These are phyloP conservation scores for Cladosporium halotolerans DNA, from an alignment of 2,329 filamentous ascomycete genomes.

Conservation along the genomic window DNA sequence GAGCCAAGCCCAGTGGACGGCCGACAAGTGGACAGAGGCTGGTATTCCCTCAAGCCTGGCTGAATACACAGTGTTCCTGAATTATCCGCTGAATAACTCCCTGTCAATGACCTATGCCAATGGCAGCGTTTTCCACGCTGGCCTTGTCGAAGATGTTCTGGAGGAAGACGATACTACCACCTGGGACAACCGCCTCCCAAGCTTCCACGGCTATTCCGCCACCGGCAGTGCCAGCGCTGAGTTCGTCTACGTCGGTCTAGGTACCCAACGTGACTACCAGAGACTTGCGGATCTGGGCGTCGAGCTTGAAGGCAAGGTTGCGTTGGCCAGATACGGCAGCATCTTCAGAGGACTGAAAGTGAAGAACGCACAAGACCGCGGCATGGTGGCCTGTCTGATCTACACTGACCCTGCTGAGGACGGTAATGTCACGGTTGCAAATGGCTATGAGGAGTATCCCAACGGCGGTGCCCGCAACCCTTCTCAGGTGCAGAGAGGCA, in stretches of 20 bases:
- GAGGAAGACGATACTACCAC: conserved; percentile 20
- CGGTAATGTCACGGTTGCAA: conserved; percentile 41
- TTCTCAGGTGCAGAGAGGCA: conserved; percentile 41
- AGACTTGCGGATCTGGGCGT: conserved; percentile 35
- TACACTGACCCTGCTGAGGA: conserved; percentile 43
- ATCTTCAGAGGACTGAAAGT: conserved; percentile 40
- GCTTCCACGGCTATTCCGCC: conserved; percentile 44
- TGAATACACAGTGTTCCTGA: conserved; percentile 37
- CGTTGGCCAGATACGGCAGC: conserved; percentile 35
- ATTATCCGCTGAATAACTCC: conserved; percentile 40
- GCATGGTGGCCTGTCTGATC: conserved; percentile 41
- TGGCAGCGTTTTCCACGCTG: conserved; percentile 66
- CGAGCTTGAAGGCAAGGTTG: conserved; percentile 43
- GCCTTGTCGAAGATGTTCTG: conserved; percentile 22
- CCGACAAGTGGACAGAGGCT: conserved; percentile 39
- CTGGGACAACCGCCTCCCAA: conserved; percentile 25
- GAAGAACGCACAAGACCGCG: conserved; percentile 36
- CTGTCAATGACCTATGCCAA: conserved; percentile 39
- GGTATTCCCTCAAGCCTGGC: conserved; percentile 36
- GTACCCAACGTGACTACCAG: conserved; percentile 14
- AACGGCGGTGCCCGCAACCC: conserved; percentile 42
- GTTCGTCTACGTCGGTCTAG: conserved; percentile 41
- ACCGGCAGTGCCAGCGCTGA: conserved; percentile 42
- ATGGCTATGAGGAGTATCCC: conserved; percentile 39
- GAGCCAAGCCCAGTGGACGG: conserved; percentile 42